These are phyloP conservation scores for Rhizopogon sp. DNA, from an alignment of 768 basidiomycete species.

Conservation along the genomic window DNA sequence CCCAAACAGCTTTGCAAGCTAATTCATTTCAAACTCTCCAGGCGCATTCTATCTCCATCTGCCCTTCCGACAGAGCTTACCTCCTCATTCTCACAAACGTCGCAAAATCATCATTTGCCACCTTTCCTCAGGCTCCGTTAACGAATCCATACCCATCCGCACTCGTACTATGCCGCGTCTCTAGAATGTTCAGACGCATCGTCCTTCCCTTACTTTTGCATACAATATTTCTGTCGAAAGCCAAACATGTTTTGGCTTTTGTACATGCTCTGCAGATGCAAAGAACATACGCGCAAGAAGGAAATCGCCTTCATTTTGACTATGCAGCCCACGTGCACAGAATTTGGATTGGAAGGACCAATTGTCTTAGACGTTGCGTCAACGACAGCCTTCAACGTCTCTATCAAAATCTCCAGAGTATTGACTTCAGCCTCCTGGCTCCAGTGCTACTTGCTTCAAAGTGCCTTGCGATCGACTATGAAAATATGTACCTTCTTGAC, in stretches of 20 bases:
- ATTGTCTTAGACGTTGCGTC: too few relatives aligned
- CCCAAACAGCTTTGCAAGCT: too few relatives aligned
- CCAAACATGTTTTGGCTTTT: constrained; percentile 17
- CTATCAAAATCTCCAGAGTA: constrained; percentile 12
- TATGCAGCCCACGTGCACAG: constrained; percentile 27
- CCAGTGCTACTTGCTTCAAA: not conserved
- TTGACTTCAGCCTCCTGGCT: constrained; percentile 13
- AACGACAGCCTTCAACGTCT: too few relatives aligned
- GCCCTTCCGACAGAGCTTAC: constrained; percentile 27
- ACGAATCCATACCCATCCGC: constrained; percentile 17
- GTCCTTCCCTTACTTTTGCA: constrained; percentile 35
- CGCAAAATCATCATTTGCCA: not conserved
- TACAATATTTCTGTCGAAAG: constrained; percentile 28
- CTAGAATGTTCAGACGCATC: constrained; percentile 24
- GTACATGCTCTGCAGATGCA: constrained; percentile 26
- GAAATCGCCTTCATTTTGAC: constrained; percentile 24
- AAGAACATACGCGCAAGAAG: not conserved
- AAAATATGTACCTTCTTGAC: constrained; percentile 29
- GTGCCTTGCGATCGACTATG: constrained; percentile 26
- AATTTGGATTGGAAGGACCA: constrained; percentile 27
- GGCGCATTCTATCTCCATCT: too few relatives aligned
- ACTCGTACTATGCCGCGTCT: constrained; percentile 29
- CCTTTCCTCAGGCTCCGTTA: too few relatives aligned
- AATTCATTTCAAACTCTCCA: too few relatives aligned
- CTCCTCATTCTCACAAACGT: constrained; percentile 30